Evolutionary conservation across 495 filamentous ascomycete species (phyloP), one percentile per base, ranked within the genome.

Genomic region (Aspergillus panamensis): DNA sequence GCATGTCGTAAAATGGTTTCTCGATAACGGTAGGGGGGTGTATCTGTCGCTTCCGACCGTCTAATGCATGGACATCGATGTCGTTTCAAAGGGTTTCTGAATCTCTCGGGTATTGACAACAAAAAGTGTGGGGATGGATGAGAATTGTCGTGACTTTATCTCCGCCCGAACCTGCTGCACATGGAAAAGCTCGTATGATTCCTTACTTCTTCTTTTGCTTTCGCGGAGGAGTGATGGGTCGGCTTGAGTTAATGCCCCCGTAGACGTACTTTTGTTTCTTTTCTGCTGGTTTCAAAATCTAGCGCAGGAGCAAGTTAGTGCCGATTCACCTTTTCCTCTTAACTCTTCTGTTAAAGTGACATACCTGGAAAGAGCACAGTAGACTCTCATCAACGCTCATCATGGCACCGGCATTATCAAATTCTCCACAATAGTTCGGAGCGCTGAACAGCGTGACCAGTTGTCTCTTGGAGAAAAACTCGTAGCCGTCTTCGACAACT

Each of bases 251-350:
- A 80, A 92, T 86, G 81, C 88, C 85, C 80, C 87, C 86, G 79
- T 89, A 89, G 72, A 96, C 93, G 83, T 96, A 98, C 91, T 98
- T 98, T 91, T 96, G 93, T 88, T 98, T 98, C 86, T 98, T 98
- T 84, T 98, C 94, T 76, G 94, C 94, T 69, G 94, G 94, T 80
- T 97, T 98, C 78, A 98, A 81, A 75, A 98, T 98, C 93, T 97
- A 64, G 21, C 39, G 20, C 49, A 42, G 31, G 55, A 44, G 48
- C 14, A 51, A 56, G 29, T 13, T 21, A 7, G 47, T 5, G 5
- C 5, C 25, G 30, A 25, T 25, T 25, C 2, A 25, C 25, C 5
- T 25, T 25, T 25, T 25, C 2, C 25, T 2, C 25, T 25, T 25
- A 2, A 25, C 25, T 25, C 25, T 25, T 2, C 5, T 25, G 25